Evolutionary conservation across 148 eudicot species (phyloP), one percentile per base, ranked within the genome.

Genomic region (Cornus florida): DNA sequence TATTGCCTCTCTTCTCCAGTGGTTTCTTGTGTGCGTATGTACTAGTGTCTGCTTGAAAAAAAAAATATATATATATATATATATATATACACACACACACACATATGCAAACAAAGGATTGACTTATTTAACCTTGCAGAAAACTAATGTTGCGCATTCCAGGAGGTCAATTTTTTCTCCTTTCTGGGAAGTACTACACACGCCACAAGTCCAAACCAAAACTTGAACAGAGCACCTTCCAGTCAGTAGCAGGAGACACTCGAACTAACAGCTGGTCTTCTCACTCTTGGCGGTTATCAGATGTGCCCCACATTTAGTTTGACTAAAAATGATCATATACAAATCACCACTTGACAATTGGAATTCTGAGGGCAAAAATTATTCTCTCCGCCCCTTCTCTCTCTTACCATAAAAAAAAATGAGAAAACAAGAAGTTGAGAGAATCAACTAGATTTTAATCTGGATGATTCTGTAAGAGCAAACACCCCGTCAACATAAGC

Each of bases 391-490:
- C 17, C 17, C 19, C 19, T 50, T 57, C 24, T 57, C 31, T 35
- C 43, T 22, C 46, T 41, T 10, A 20, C 48, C 48, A 43, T 43
- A 6, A 43, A 43, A 43, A 43, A 6, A 43, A 4, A 3, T 6
- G 59, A 39, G 35, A 67, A 19, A 19, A 64, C 35, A 75, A 48
- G 23, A 66, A 75, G 38, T 67, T 46, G 28, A 39, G 46, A 67
- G 41, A 14, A 46, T 24, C 77, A 67, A 46, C 20, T 76, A 66
- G 43, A 67, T 41, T 50, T 23, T 43, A 65, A 41, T 39, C 41
- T 67, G 28, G 33, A 53, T 38, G 31, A 22, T 24, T 43, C 43
- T 76, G 72, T 66, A 38, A 76, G 60, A 67, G 71, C 24, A 67
- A 46, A 76, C 43, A 28, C 48, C 48, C 48, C 2, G 48, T 43